phyloP scores from a whole-genome alignment of 2,329 filamentous ascomycete genomes.

The Arthrinium phaeospermum region DNA sequence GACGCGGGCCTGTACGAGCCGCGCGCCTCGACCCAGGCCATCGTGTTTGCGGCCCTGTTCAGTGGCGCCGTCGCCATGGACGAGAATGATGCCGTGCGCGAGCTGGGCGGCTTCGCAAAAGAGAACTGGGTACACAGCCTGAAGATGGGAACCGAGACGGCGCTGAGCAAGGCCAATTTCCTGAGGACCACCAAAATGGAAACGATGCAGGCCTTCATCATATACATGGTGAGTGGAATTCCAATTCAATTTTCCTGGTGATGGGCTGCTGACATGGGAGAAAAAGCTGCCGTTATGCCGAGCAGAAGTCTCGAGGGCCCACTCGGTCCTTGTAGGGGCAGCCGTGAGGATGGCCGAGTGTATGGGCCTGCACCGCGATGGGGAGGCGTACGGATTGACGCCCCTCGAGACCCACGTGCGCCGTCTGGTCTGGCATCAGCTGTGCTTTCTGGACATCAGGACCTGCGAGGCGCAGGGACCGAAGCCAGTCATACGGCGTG shows the following conservation, averaged over 20 bases:
- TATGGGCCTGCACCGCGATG: constrained; percentile 77
- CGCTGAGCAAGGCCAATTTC: constrained; percentile 72
- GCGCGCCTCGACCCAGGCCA: constrained; percentile 66
- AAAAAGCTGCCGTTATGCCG: constrained; percentile 72
- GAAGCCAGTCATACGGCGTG: constrained; percentile 71
- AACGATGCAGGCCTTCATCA: constrained; percentile 76
- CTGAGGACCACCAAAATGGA: constrained; percentile 73
- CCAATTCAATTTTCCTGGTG: not conserved
- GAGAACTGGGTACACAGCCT: constrained; percentile 65
- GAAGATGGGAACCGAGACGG: constrained; percentile 69
- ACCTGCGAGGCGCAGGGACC: constrained; percentile 79
- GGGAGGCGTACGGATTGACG: constrained; percentile 67
- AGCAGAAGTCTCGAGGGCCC: constrained; percentile 73
- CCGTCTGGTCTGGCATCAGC: constrained; percentile 76
- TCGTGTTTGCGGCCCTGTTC: constrained; percentile 73
- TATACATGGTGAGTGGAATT: constrained; percentile 67
- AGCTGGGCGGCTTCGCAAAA: constrained; percentile 62
- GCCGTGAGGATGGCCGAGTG: constrained; percentile 78
- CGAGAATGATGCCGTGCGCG: constrained; percentile 54
- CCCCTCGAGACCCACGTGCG: constrained; percentile 74
- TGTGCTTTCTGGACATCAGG: constrained; percentile 77
- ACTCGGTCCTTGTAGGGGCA: constrained; percentile 74
- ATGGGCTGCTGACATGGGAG: not conserved
- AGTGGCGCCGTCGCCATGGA: constrained; percentile 71
- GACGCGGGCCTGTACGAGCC: constrained; percentile 62